Evolutionary conservation across 768 basidiomycete species (phyloP), one percentile per base, ranked within the genome.

Genomic region (Auricularia cornea): DNA sequence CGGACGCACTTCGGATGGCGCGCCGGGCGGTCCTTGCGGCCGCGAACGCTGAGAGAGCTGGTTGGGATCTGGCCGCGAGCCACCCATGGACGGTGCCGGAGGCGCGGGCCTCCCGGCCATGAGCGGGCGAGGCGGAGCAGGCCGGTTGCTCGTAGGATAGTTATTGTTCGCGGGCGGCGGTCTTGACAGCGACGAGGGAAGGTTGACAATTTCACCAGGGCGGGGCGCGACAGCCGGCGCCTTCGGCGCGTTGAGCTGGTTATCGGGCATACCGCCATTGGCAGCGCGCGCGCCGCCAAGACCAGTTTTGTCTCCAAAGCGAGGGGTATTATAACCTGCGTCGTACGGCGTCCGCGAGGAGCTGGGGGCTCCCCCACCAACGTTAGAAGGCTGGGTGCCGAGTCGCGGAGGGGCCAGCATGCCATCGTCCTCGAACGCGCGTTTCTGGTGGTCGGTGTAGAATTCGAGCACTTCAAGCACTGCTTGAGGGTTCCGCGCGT

Each of bases 381-480:
- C 65, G 2, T 69, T 68, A 35, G 66, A 16, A 26, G 63, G 57
- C 40, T 35, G 52, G 69, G 62, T 68, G 72, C 70, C n/a, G 64
- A 69, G 68, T 59, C 60, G 70, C 65, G 65, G 66, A 62, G 62
- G 62, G 59, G 69, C 77, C 3, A 77, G 72, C 71, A 82, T 76
- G 51, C 86, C 85, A 51, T 69, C 74, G 18, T 73, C 75, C 69
- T 94, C 92, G 70, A 88, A 75, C 73, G 96, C 93, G n/a, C 93
- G 90, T 72, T 94, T 96, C 79, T 96, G 93, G 69, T 93, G 92
- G 73, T 96, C 94, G 14, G 95, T 98, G 75, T 98, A 99, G 78
- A 98, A 99, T 72, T 98, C 95, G 65, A 99, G 86, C 1, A 97
- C 96, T 65, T 98, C 96, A 20, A 98, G 82, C 16, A 99, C 96